Conservation (phyloP, 208 protist genomes). For the Phytomonas sp. region DNA sequence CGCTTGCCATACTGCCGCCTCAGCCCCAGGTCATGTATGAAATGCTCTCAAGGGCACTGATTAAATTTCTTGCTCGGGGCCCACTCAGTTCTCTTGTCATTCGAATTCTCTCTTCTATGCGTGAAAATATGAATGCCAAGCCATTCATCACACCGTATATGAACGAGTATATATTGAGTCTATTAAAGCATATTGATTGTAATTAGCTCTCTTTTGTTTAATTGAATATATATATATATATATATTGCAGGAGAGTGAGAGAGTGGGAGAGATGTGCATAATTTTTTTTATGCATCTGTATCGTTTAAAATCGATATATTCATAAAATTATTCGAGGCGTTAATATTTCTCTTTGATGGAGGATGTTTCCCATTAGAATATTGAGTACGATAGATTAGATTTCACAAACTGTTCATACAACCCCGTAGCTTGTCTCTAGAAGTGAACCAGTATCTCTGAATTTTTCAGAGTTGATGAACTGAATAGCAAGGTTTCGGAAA, state of each 20-base stretch:
- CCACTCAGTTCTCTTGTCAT: not conserved
- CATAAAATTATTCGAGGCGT: not conserved
- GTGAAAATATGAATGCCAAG: not conserved
- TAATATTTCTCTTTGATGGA: not conserved
- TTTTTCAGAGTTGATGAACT: not conserved
- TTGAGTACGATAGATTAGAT: not conserved
- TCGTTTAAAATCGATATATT: not conserved
- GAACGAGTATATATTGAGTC: not conserved
- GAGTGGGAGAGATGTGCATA: not conserved
- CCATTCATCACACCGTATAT: not conserved
- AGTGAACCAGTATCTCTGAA: not conserved
- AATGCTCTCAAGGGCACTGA: not conserved
- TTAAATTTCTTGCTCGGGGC: not conserved
- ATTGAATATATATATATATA: not conserved
- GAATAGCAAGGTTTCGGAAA: not conserved
- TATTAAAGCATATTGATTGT: not conserved
- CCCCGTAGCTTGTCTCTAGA: not conserved
- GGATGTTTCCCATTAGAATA: not conserved
- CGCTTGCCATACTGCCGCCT: not conserved
- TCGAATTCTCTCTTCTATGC: not conserved
- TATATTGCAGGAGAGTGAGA: not conserved
- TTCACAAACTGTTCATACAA: not conserved
- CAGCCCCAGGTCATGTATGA: not conserved
- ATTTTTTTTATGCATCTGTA: not conserved
- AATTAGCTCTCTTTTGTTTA: not conserved